A percentile compares a stretch with the other conserved stretches of the same genome.
phyloP scores from a whole-genome alignment of 495 filamentous ascomycete species.

The Geopyxis carbonaria region DNA sequence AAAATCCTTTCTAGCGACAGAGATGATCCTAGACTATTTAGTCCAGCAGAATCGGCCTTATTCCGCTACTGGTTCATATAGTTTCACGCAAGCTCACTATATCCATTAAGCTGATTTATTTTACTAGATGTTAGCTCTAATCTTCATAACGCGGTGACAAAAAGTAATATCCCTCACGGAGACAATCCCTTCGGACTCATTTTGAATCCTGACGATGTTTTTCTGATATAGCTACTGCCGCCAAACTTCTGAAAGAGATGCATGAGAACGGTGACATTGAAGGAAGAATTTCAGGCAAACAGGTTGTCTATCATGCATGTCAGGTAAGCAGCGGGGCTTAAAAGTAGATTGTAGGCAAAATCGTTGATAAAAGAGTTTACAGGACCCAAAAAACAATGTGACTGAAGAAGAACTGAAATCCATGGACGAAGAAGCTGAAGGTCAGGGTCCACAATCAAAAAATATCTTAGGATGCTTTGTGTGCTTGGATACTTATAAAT shows the following conservation, averaged over 20 bases:
- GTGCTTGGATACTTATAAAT: not conserved
- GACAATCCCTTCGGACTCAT: not conserved
- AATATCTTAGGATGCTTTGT: too few species aligned
- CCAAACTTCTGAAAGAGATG: conserved; percentile 21
- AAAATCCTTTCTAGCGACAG: conserved; percentile 14
- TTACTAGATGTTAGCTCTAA: conserved; percentile 22
- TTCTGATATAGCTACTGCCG: conserved; percentile 12
- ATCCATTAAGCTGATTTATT: not conserved
- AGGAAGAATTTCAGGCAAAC: conserved; percentile 23
- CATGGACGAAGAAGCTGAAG: conserved; percentile 18
- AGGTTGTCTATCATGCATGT: conserved; percentile 22
- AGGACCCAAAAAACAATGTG: conserved; percentile 20
- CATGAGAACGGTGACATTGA: conserved; percentile 23
- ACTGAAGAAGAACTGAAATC: conserved; percentile 21
- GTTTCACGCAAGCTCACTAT: too few species aligned
- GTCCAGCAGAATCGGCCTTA: conserved; percentile 24
- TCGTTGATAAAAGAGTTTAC: conserved; percentile 1
- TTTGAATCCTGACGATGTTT: not conserved
- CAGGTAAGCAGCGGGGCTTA: conserved; percentile 11
- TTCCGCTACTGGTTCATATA: conserved; percentile 21
- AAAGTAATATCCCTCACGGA: conserved; percentile 9
- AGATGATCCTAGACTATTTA: conserved; percentile 23
- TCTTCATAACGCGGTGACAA: conserved; percentile 25
- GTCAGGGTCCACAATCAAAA: too few species aligned
- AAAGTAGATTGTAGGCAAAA: not conserved